Base-by-base conservation (phyloP, 768 basidiomycete genomes). In the Phaffia tasmanica region DNA sequence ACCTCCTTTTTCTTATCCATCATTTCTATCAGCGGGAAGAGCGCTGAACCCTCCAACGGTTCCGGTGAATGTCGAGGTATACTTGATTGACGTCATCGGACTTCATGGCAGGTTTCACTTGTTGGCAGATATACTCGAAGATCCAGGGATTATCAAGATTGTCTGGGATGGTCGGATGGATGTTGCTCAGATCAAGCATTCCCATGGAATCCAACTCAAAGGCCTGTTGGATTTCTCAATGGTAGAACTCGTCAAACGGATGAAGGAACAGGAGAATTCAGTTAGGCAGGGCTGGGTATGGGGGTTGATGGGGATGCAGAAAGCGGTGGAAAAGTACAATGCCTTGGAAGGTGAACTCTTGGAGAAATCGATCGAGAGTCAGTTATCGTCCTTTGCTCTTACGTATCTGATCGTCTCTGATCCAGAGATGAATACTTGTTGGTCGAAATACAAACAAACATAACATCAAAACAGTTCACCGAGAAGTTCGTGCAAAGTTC, bases 91-190 rank as follows among this genome's bases (percentile, higher is more conserved):
- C 67, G 72, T 75, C 64, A 73, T 79, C 70, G 30, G 27, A 2
- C 57, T 60, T 55, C n/a, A 57, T 7, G 67, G 65, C 21, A 42
- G 35, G 35, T 42, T 42, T 42, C 35, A 42, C 35, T 42, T 42
- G 11, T 66, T 80, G 18, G 63, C 75, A 8, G 59, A 67, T 21
- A 67, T 79, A 18, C 74, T 80, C 58, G 70, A 68, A 27, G 71
- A 75, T 48, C 70, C 72, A 16, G 42, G 56, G 1, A 69, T 79
- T 47, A 72, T 73, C 35, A 80, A 80, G 70, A 69, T 80, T 67
- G 76, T 79, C 68, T 80, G 77, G 76, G 80, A 80, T 69, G 79
- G 79, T 15, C 74, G 79, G 1, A 76, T 76, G 71, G 80, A 80
- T 70, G 78, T 72, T 70, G 70, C 76, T 46, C 79, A 80, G 67